phyloP scores from a whole-genome alignment of 2,329 filamentous ascomycete genomes.

The Alternaria sp. region DNA sequence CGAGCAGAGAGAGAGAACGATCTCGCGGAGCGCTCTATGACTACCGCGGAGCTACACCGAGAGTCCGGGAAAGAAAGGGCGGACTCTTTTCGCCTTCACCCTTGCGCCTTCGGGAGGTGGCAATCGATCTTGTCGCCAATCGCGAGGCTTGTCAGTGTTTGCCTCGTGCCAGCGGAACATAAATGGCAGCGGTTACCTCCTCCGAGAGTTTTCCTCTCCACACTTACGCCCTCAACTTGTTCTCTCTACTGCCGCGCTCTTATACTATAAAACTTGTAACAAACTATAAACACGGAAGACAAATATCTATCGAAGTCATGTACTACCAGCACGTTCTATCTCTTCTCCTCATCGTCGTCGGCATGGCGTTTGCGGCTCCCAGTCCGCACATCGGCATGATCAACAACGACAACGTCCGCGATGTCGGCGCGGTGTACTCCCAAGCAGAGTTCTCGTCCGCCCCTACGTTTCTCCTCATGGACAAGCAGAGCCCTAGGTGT shows the following conservation, averaged over 20 bases:
- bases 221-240: not conserved
- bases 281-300: not conserved
- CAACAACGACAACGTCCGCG: conserved; percentile 18
- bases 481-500: conserved; percentile 15
- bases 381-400: conserved; percentile 28
- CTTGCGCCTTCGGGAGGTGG: too few relatives aligned
- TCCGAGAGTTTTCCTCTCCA: not conserved
- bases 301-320: not conserved
- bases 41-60: too few relatives aligned
- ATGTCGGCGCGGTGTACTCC: conserved; percentile 24
- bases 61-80: too few relatives aligned
- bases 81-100: too few relatives aligned
- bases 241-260: not conserved
- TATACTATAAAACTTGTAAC: not conserved
- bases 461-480: conserved; percentile 15
- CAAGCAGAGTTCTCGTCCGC: conserved; percentile 14
- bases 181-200: not conserved
- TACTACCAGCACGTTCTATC: not conserved
- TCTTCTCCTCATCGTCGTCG: not conserved
- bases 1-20: too few relatives aligned
- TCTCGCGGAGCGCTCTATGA: too few relatives aligned
- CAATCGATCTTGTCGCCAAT: too few relatives aligned
- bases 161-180: too few relatives aligned
- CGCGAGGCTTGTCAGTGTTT: too few relatives aligned
- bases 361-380: not conserved